A percentile compares a stretch with the other conserved stretches of the same genome.
Evolutionary conservation across 805 yeast species (phyloP).

Genomic region (Metschnikowia drakensbergensis): DNA sequence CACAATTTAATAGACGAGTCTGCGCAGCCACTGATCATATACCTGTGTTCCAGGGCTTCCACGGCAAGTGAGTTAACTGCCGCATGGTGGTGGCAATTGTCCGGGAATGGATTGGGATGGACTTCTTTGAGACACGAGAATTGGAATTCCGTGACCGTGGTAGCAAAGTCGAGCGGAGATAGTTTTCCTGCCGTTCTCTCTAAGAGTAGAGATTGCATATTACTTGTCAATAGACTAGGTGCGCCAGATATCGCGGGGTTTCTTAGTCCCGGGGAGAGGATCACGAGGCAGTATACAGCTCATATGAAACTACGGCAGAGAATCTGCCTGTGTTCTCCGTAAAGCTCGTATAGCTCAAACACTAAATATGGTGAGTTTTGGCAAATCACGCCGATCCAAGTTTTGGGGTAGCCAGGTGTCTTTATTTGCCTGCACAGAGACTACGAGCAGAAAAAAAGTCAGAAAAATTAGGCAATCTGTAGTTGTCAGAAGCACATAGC

Average conservation of each 20-base stretch:
- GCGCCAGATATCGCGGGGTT: neutral
- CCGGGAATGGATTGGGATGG: slow-evolving; percentile 33
- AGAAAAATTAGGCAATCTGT: neutral
- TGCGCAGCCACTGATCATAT: slow-evolving; percentile 66
- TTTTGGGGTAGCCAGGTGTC: too few species aligned
- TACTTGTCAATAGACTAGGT: neutral
- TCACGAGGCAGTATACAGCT: too few species aligned
- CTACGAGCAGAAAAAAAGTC: neutral
- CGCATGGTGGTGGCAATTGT: slow-evolving; percentile 45
- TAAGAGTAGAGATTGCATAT: slow-evolving; percentile 39
- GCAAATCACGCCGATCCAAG: too few species aligned
- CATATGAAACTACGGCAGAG: too few species aligned
- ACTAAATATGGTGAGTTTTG: too few species aligned
- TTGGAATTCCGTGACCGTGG: slow-evolving; percentile 34
- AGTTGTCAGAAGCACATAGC: neutral
- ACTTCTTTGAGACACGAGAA: slow-evolving; percentile 30
- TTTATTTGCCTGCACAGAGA: neutral
- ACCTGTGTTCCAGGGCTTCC: slow-evolving; percentile 45
- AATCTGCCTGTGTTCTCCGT: too few species aligned
- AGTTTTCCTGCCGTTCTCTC: slow-evolving; percentile 30
- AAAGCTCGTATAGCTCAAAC: too few species aligned
- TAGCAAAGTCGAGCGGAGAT: slow-evolving; percentile 31
- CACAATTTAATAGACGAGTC: slow-evolving; percentile 67
- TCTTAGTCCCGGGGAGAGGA: too few species aligned
- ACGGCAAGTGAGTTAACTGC: slow-evolving; percentile 57